Conservation (phyloP, 805 yeast genomes). For the Candida xiaguanensis region DNA sequence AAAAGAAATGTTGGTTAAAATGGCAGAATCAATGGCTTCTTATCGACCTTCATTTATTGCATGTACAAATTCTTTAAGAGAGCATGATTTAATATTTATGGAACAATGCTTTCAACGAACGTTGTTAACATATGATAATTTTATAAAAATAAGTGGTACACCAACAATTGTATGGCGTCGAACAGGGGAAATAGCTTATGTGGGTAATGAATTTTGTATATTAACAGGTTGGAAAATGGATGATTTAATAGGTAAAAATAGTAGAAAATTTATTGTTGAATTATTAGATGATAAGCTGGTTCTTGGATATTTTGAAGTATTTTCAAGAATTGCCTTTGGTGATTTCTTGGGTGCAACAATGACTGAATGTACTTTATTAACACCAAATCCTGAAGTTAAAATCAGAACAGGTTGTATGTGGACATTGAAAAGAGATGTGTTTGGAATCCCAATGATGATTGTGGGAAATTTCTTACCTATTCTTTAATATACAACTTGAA, state of each 20-base stretch:
- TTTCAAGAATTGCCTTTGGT: conserved; percentile 82
- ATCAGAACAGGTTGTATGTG: conserved; percentile 81
- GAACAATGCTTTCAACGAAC: conserved; percentile 96
- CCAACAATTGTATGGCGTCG: conserved; percentile 96
- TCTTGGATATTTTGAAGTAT: conserved; percentile 81
- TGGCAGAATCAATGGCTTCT: conserved; percentile 86
- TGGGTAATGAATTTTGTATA: conserved; percentile 89
- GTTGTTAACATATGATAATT: conserved; percentile 79
- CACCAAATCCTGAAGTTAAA: conserved; percentile 48
- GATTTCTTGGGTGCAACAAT: conserved; percentile 84
- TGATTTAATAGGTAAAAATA: conserved; percentile 48
- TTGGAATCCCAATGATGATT: conserved; percentile 96
- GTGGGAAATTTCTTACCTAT: conserved; percentile 91
- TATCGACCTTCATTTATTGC: conserved; percentile 93
- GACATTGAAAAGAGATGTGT: conserved; percentile 92
- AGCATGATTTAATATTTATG: conserved; percentile 89
- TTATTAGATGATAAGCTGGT: conserved; percentile 85
- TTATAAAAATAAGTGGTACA: conserved; percentile 81
- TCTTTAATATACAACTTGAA: no score
- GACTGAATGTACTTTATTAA: conserved; percentile 77
- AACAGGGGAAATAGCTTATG: conserved; percentile 92
- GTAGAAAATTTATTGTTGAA: conserved; percentile 69
- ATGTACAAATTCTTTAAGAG: conserved; percentile 81
- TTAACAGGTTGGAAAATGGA: conserved; percentile 86
- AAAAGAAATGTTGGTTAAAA: conserved; percentile 63